phyloP scores from a whole-genome alignment of 2,329 filamentous ascomycete species.

The Thelonectria olida region DNA sequence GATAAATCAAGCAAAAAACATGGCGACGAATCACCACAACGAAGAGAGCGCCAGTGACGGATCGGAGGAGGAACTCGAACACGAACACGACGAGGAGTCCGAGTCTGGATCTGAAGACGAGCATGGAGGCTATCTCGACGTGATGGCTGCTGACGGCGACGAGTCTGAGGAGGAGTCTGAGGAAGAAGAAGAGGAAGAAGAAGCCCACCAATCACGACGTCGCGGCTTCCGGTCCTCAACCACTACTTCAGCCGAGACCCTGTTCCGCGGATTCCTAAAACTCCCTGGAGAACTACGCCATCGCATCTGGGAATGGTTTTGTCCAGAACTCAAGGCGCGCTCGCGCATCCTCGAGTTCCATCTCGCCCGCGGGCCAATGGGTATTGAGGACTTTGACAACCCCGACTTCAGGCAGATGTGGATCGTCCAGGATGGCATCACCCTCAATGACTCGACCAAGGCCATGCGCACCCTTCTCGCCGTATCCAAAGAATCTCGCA shows the following conservation, averaged over 20 bases:
- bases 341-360: slow-evolving; percentile 43
- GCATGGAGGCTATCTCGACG: slow-evolving; percentile 35
- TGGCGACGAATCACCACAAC: slow-evolving; percentile 6
- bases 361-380: slow-evolving; percentile 23
- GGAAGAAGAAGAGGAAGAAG: slow-evolving; percentile 7
- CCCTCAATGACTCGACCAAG: slow-evolving; percentile 41
- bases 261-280: slow-evolving; percentile 40
- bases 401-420: slow-evolving; percentile 5
- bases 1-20: background rate
- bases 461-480: slow-evolving; percentile 44
- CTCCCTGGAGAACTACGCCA: slow-evolving; percentile 45
- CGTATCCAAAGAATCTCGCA: slow-evolving; percentile 48
- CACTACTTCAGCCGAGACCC: background rate
- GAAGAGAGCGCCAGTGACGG: slow-evolving; percentile 1
- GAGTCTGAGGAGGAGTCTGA: slow-evolving; percentile 32
- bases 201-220: background rate
- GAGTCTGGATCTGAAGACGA: slow-evolving; percentile 30
- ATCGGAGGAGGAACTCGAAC: background rate
- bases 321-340: slow-evolving; percentile 39
- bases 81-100: background rate
- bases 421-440: slow-evolving; percentile 34
- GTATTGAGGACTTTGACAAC: slow-evolving; percentile 5
- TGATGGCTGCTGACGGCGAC: slow-evolving; percentile 36
- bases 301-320: slow-evolving; percentile 45
- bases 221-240: background rate